Evolutionary conservation across 495 filamentous ascomycete genomes (phyloP), one percentile per base, ranked within the genome.

Genomic region (Podospora comata): DNA sequence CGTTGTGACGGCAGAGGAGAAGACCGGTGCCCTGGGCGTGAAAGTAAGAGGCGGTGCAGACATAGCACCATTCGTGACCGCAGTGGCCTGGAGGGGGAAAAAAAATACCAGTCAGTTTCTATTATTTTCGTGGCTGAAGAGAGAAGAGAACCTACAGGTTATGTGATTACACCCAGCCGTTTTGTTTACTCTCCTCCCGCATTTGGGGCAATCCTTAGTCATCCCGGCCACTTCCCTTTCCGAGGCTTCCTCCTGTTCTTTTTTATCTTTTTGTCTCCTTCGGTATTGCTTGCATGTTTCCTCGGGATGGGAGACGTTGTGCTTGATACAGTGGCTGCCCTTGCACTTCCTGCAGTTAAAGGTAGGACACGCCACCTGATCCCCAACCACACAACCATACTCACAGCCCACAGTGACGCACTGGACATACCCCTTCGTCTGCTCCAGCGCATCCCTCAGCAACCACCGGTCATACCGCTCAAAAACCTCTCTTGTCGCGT

Each of bases 261-360:
- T 70, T 54, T 71, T 73, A 30, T 67, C 71, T 30, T 65, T 68
- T 13, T 73, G 78, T 23, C 74, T 69, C 11, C 60, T 57, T 23
- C 85, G 82, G 65, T 82, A 84, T 27, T 84, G 74, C 5, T 80
- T 79, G 72, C 85, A 86, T 0, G 81, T 82, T 67, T 80, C 73
- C 6, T 79, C 80, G 26, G 73, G 73, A 61, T 86, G 85, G 82
- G 78, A 77, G 3, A 82, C 70, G 26, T 78, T 74, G 69, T 86
- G 84, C 5, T 66, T 71, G 26, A 81, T 73, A 62, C 83, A 86
- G 53, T 79, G 74, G 9, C 69, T 65, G 34, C 69, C 69, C 6
- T 67, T 70, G 60, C 84, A 85, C 0, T 69, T 76, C 16, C 19
- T 28, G 62, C 82, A 85, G 30, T 77, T 74, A 65, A 81, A 82